These are phyloP conservation scores for Chlorophyllum brunneum DNA, from an alignment of 768 basidiomycete genomes.

Conservation along the genomic window DNA sequence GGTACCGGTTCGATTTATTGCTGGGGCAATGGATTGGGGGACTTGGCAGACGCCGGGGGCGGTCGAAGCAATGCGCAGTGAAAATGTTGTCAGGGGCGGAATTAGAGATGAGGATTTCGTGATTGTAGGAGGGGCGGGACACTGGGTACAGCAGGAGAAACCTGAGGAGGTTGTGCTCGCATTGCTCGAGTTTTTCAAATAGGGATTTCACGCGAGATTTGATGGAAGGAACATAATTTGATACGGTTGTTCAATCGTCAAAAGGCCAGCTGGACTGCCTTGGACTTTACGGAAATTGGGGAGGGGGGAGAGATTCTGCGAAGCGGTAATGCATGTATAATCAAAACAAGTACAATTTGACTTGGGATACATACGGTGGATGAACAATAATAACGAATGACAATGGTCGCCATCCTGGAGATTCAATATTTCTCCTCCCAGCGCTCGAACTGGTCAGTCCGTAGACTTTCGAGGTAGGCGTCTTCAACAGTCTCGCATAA, in stretches of 20 bases:
- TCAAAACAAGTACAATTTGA: background rate
- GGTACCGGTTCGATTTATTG: constrained; percentile 54
- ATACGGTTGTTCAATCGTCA: too few relatives aligned
- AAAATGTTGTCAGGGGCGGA: constrained; percentile 20
- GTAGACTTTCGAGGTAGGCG: constrained; percentile 58
- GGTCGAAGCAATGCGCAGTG: constrained; percentile 40
- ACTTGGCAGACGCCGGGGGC: constrained; percentile 51
- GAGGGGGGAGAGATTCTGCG: background rate
- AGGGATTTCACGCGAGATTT: background rate
- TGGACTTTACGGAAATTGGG: too few relatives aligned
- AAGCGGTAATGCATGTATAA: background rate
- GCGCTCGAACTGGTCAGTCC: constrained; percentile 48
- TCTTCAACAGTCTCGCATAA: constrained; percentile 71
- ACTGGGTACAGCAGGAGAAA: constrained; percentile 62
- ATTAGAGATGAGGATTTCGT: constrained; percentile 38
- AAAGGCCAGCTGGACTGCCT: background rate
- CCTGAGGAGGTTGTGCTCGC: constrained; percentile 38
- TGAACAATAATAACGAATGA: background rate
- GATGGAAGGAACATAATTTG: background rate
- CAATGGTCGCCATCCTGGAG: background rate
- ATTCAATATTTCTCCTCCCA: constrained; percentile 55
- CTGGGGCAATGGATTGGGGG: constrained; percentile 58
- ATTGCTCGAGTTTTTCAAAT: constrained; percentile 33
- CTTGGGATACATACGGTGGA: background rate
- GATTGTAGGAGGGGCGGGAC: constrained; percentile 53